Evolutionary conservation across 768 basidiomycete genomes (phyloP).

Genomic region (Pleurotus giganteus): DNA sequence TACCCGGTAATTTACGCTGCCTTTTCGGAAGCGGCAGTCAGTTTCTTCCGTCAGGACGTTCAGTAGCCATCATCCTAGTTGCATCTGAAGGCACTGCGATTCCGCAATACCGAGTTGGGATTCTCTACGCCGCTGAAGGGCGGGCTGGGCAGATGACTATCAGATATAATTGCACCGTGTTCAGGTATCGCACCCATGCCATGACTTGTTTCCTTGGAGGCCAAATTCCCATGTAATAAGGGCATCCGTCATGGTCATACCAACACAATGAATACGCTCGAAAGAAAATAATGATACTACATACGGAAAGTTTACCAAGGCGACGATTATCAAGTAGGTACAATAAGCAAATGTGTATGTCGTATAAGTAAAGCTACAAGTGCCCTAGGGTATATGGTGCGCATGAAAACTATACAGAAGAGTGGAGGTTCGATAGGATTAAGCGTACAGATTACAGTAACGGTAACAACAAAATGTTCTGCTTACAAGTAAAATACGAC

Average conservation of each 20-base stretch:
- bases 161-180: neutral
- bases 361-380: neutral
- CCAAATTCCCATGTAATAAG: neutral
- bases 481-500: too few relatives aligned
- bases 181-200: neutral
- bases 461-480: too few relatives aligned
- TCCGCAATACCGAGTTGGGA: too few relatives aligned
- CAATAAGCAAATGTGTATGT: neutral
- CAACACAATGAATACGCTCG: neutral
- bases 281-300: neutral
- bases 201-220: neutral
- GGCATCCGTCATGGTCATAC: neutral
- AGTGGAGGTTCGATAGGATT: neutral
- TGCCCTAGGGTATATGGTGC: neutral
- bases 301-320: neutral
- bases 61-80: too few relatives aligned
- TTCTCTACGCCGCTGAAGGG: too few relatives aligned
- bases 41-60: too few relatives aligned
- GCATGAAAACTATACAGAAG: neutral
- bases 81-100: too few relatives aligned
- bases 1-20: too few relatives aligned
- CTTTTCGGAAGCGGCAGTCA: too few relatives aligned
- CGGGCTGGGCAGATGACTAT: too few relatives aligned
- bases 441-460: neutral
- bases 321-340: neutral